Conservation (phyloP, 176 grass and related monocot species). For the Oryza glaberrima region DNA sequence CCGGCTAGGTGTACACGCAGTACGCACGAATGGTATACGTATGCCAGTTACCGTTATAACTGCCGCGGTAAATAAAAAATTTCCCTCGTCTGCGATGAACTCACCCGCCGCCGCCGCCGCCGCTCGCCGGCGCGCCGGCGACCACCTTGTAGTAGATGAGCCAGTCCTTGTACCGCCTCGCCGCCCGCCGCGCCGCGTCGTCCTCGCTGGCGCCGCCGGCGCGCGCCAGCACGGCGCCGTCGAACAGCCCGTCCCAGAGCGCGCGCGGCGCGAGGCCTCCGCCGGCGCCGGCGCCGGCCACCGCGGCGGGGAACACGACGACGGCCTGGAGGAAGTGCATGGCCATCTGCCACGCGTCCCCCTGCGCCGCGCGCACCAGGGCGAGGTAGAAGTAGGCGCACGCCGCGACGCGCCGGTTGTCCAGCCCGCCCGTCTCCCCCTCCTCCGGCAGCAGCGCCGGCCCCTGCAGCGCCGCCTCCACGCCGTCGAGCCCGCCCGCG, state of each 20-base stretch:
- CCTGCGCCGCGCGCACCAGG: conserved; percentile 62
- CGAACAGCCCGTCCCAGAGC: conserved; percentile 76
- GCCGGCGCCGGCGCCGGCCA: conserved; percentile 25
- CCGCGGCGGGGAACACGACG: conserved; percentile 46
- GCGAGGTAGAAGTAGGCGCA: conserved; percentile 94
- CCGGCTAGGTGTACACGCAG: neutral
- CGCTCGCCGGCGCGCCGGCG: conserved; percentile 42
- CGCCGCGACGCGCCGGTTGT: conserved; percentile 69
- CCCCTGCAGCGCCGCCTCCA: conserved; percentile 79
- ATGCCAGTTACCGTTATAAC: conserved; percentile 43
- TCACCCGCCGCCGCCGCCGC: conserved; percentile 44
- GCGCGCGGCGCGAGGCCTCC: conserved; percentile 61
- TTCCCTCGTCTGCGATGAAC: conserved; percentile 6
- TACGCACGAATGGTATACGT: neutral
- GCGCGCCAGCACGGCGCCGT: conserved; percentile 24
- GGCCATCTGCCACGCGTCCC: conserved; percentile 88
- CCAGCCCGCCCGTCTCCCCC: conserved; percentile 62
- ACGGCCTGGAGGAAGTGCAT: conserved; percentile 86
- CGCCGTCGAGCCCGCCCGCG: conserved; percentile 18
- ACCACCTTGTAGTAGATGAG: conserved; percentile 97
- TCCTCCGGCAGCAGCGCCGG: conserved; percentile 82
- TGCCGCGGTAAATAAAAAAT: conserved; percentile 37
- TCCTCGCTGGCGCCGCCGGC: conserved; percentile 41
- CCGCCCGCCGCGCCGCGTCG: conserved; percentile 57
- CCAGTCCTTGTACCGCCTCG: conserved; percentile 85